phyloP scores from a whole-genome alignment of 306 rosid species.

The Carpinus fangiana region DNA sequence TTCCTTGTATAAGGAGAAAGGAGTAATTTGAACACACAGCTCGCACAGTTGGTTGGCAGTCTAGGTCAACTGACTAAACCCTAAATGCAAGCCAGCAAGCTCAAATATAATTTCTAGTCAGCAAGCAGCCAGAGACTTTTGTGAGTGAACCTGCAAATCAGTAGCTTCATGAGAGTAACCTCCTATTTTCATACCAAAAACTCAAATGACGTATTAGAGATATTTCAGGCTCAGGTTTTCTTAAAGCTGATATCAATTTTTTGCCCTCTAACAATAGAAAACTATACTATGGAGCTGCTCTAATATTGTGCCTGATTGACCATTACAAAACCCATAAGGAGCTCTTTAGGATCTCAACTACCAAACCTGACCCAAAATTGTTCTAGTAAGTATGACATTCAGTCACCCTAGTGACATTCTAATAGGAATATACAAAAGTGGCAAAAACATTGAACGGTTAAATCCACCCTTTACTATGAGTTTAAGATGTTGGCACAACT shows the following conservation, averaged over 20 bases:
- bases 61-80: neutral
- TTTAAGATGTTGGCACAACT: no score
- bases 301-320: neutral
- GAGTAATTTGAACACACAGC: no score
- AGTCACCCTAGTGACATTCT: neutral
- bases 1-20: neutral
- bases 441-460: neutral
- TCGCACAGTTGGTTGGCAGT: neutral
- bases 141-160: neutral
- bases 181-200: neutral
- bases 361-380: neutral
- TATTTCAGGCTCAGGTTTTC: neutral
- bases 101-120: neutral
- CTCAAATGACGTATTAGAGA: neutral
- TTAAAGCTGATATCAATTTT: neutral
- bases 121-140: neutral
- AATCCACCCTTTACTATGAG: no score
- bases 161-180: neutral
- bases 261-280: neutral
- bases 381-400: neutral
- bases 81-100: neutral
- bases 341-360: neutral
- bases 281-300: neutral
- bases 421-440: neutral
- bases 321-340: neutral